Base-by-base conservation (phyloP, 2,329 filamentous ascomycete species). In the Fusarium scirpi region DNA sequence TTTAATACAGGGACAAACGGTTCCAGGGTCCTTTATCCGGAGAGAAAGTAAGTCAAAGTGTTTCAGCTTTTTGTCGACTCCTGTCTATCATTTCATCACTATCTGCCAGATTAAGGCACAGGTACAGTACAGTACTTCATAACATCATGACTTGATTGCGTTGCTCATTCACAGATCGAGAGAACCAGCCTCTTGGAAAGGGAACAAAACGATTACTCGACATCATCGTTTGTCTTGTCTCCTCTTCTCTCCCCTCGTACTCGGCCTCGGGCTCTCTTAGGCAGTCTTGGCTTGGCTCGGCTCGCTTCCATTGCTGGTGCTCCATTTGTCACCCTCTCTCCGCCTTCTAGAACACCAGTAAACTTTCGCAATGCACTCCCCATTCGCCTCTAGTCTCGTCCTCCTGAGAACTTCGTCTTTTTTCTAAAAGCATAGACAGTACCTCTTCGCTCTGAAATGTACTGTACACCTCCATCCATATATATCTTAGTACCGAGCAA, bases 21-120 rank as follows among this genome's bases (percentile, higher is more conserved):
- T 22, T 46, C 24, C 34, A 52, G 49, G 58, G 51, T 57, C 24
- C 32, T 57, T 60, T 57, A 53, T 34, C 67, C 67, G 54, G 67
- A 57, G 32, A 29, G 41, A 12, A 15, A 48, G 20, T n/a, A 55
- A 18, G 51, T 74, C 49, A 54, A 62, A 57, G 34, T 43, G 73
- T 74, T 75, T 75, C 73, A 75, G 46, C 34, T 55, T 59, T 59
- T 44, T 43, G n/a, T 27, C 45, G 20, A 52, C 69, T 71, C 65
- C 69, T 72, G 69, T 65, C 69, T 48, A 72, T 72, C 63, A 65
- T 72, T 68, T 67, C 70, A 72, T 72, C 69, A 72, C 65, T 44
- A 49, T 20, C 56, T 68, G 32, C 43, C 43, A 38, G 47, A 30
- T 49, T 45, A 43, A 65, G 43, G 12, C 22, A 52, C 48, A 52